These are phyloP conservation scores for Nevesoporus exiguus DNA, from an alignment of 768 basidiomycete genomes.

Conservation along the genomic window DNA sequence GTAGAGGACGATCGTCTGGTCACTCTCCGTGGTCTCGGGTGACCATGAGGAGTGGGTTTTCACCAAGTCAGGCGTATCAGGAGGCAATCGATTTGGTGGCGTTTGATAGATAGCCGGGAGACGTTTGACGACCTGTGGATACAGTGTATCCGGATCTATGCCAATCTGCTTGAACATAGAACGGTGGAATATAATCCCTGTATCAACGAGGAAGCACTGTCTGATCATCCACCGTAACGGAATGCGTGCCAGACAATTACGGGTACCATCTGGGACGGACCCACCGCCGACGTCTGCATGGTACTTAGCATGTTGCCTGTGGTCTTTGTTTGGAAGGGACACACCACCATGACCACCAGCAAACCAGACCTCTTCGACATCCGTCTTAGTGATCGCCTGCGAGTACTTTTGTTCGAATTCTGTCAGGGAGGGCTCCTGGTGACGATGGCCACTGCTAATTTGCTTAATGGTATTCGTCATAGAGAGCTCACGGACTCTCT, in stretches of 20 bases:
- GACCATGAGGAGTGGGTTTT: slow-evolving; percentile 6
- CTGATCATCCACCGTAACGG: slow-evolving; percentile 78
- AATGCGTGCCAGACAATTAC: slow-evolving; percentile 64
- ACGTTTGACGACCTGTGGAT: slow-evolving; percentile 41
- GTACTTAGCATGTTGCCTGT: neutral
- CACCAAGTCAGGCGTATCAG: slow-evolving; percentile 7
- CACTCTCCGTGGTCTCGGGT: slow-evolving; percentile 17
- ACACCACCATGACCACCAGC: slow-evolving; percentile 68
- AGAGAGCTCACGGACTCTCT: slow-evolving; percentile 12
- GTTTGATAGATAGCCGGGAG: slow-evolving; percentile 36
- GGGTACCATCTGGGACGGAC: slow-evolving; percentile 52
- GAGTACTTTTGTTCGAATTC: slow-evolving; percentile 43
- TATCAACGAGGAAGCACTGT: slow-evolving; percentile 53
- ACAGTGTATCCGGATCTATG: slow-evolving; percentile 46
- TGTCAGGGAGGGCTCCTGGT: slow-evolving; percentile 7
- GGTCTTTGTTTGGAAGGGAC: slow-evolving; percentile 14
- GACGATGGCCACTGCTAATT: slow-evolving; percentile 4
- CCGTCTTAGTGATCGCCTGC: slow-evolving; percentile 39
- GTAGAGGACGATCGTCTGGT: slow-evolving; percentile 16
- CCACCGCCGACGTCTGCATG: slow-evolving; percentile 73
- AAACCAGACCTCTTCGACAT: slow-evolving; percentile 81
- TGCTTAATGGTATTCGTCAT: neutral
- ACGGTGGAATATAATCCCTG: slow-evolving; percentile 56
- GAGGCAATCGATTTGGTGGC: slow-evolving; percentile 11
- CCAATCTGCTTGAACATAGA: slow-evolving; percentile 42